Evolutionary conservation across 495 filamentous ascomycete species (phyloP), one percentile per base, ranked within the genome.

Genomic region (Hypomontagnella submonticulosa): DNA sequence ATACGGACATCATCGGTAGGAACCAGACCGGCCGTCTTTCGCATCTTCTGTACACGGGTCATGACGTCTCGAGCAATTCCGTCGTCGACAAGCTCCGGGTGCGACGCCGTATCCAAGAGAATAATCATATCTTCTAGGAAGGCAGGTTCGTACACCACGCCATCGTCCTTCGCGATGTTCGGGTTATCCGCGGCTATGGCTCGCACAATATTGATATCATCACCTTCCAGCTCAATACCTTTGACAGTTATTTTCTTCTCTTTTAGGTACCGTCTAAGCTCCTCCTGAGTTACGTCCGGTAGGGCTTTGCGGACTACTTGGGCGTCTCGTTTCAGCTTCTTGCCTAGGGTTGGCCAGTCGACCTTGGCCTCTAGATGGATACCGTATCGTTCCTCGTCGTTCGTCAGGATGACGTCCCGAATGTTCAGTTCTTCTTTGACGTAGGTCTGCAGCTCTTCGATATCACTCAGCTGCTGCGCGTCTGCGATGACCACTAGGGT

Each of bases 261-360:
- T 18, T 84, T 71, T 34, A 93, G 80, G 69, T 91, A 98, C 46
- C 80, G 51, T 53, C 75, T 74, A 18, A 96, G 92, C 62, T 97
- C 83, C 11, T 91, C 85, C 58, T 88, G 93, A 16, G 85, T 90
- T 44, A 99, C 79, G 43, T 77, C 80, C 15, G 94, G 93, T 40
- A 99, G 80, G 13, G 91, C 93, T 74, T 95, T 96, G 80, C 93
- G 93, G 53, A 98, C 92, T 8, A 68, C 75, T 87, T 92, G 65
- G 87, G 87, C 49, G 89, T 90, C 69, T 94, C 95, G 79, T 96
- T 97, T 84, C 92, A 98, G 83, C 79, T 97, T 98, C 86, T 97
- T 97, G 59, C 95, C 95, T 34, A 99, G 84, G 0, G 89, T 91
- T 1, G 94, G 90, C 91, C 93, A 97, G 77, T 99, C 95, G 7